Evolutionary conservation across 352 stramenopile species (phyloP).

Genomic region (Pythium angustatum): DNA sequence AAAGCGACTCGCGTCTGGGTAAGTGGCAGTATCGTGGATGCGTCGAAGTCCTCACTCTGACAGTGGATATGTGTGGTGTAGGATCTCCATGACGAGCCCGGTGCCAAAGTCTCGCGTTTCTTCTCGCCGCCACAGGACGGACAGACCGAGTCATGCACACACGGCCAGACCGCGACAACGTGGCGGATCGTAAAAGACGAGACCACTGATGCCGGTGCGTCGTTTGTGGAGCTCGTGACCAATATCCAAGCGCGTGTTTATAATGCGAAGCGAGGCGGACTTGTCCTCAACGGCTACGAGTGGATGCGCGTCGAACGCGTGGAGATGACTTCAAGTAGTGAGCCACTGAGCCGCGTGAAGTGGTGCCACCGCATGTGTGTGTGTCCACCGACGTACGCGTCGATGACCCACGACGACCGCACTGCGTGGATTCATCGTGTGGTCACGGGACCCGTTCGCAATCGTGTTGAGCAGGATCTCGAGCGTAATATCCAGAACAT

Average conservation of each 20-base stretch:
- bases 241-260: neutral
- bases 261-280: neutral
- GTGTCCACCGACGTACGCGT: neutral
- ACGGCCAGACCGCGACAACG: neutral
- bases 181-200: neutral
- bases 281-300: neutral
- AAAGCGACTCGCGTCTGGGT: constrained; percentile 5
- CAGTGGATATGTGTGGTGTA: no score
- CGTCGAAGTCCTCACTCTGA: no score
- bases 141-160: neutral
- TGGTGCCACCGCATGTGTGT: constrained; percentile 9
- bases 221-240: neutral
- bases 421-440: neutral
- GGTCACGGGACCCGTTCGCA: neutral
- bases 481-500: constrained; percentile 3
- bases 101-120: neutral
- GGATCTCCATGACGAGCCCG: neutral
- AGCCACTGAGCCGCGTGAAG: constrained; percentile 1
- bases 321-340: neutral
- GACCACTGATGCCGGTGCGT: no score
- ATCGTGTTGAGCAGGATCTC: neutral
- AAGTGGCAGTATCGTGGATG: no score
- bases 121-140: neutral
- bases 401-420: neutral
- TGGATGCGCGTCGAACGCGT: constrained; percentile 10